Base-by-base conservation (phyloP, 176 grass and related monocot species). In the Phragmites australis region DNA sequence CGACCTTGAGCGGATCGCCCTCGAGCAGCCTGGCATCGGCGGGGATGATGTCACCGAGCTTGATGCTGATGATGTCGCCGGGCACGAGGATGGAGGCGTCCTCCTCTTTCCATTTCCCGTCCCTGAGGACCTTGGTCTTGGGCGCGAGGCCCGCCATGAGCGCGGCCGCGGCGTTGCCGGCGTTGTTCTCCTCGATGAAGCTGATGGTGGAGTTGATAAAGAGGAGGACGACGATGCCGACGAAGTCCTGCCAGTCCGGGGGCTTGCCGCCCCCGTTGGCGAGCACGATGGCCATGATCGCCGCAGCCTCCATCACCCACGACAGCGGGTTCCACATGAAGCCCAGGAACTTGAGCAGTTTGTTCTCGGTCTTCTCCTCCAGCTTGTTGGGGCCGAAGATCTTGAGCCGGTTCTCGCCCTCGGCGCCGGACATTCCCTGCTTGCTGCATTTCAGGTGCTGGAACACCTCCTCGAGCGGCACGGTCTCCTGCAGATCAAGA, bases 311-410 rank as follows among this genome's bases (percentile, higher is more conserved):
- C 94, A 97, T 97, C 49, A 97, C 94, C 94, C 94, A 97, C 0
- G 94, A 97, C 1, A 97, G 91, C 16, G 94, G 91, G 72, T 97
- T 97, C 94, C 94, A 97, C 94, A 97, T 97, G 89, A 97, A 97
- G 0, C 94, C 94, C 5, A 94, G 68, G 82, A 97, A 97, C 85
- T 97, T 97, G 82, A 97, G 94, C 30, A 97, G 46, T 85, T 97
- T 97, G 91, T n/a, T 92, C 79, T 94, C 94, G 71, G 80, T 74
- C 88, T 93, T 93, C 87, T 97, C 93, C 77, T 97, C 93, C 25
- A 97, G 93, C 83, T 97, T 97, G 88, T 97, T 97, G 21, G 80
- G 88, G 2, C 93, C 93, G 68, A 97, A 97, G 39, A 93, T 91
- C 59, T 84, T 81, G 89, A 97, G 94, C 0, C 94, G 85, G 74